phyloP scores from a whole-genome alignment of 116 monocot species.

The Iris pallida region DNA sequence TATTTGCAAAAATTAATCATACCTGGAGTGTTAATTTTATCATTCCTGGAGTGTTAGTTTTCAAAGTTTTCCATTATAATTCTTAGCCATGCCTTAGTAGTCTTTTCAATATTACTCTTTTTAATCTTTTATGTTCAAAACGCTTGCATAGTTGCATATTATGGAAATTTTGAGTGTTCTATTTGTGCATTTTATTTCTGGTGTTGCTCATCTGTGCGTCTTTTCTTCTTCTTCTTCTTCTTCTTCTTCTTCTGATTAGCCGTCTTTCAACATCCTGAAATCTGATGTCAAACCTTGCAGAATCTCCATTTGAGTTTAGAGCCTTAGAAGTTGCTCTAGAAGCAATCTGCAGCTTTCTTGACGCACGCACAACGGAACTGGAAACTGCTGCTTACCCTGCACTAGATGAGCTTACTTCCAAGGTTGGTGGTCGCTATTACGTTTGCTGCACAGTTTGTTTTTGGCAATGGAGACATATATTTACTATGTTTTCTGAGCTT shows the following conservation, averaged over 20 bases:
- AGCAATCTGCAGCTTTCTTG: constrained; percentile 93
- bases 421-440: constrained; percentile 30
- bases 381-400: constrained; percentile 93
- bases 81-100: no score
- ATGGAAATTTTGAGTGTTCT: neutral
- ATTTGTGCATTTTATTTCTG: neutral
- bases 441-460: neutral
- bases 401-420: constrained; percentile 84
- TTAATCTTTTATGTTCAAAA: neutral
- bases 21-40: no score
- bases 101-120: no score
- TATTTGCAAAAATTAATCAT: no score
- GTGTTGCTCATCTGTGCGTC: neutral
- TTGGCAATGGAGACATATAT: neutral
- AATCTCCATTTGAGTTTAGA: constrained; percentile 92
- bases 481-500: neutral
- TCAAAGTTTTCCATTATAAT: no score
- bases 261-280: neutral
- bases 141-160: neutral
- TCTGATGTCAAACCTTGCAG: constrained; percentile 15
- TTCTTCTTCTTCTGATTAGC: neutral
- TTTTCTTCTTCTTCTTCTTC: neutral
- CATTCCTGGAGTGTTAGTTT: no score
- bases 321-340: constrained; percentile 93
- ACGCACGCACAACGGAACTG: constrained; percentile 79